Evolutionary conservation across 2,329 filamentous ascomycete species (phyloP), one percentile per base, ranked within the genome.

Genomic region (Aureobasidium uvarum): DNA sequence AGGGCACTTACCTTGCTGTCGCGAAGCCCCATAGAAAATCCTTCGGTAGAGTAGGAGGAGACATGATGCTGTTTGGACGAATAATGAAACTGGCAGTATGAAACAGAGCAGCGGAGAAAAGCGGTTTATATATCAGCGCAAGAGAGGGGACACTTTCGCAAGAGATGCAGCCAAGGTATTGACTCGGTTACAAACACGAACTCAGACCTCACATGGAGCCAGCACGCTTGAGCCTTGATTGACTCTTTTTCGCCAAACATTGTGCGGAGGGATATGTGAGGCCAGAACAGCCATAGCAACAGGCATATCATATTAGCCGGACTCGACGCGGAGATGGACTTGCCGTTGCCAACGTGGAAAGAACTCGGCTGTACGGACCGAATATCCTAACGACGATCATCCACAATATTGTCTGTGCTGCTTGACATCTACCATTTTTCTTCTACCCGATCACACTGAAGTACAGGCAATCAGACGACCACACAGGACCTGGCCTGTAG

Each of bases 21-120:
- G 90, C 90, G 77, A 91, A 92, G 63, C 90, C 90, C 71, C 72
- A 75, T 13, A 67, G 64, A 64, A 75, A 75, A 59, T 72, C 69
- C 23, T 69, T 68, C 0, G 73, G 74, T 25, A 75, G 71, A 20
- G 70, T 69, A 16, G 63, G 39, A 16, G 18, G 8, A 41, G 63
- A 43, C 63, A 65, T 65, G 28, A 16, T 31, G 14, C 18, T 28
- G 3, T 23, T 33, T 11, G 25, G n/a, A 31, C 10, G 2, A 43
- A 50, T 28, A 8, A 5, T 25, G 43, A 50, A 48, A 3, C 25
- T 11, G 13, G 14, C 18, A 10, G 25, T 31, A 11, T 16, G 25
- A 31, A 18, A n/a, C 7, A 23, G n/a, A 60, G 11, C 41, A 14
- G 33, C 18, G 20, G 43, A 38, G 18, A n/a, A n/a, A 20, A 28